Evolutionary conservation across 352 stramenopile genomes (phyloP).

Genomic region (Globisporangium abappressorium): DNA sequence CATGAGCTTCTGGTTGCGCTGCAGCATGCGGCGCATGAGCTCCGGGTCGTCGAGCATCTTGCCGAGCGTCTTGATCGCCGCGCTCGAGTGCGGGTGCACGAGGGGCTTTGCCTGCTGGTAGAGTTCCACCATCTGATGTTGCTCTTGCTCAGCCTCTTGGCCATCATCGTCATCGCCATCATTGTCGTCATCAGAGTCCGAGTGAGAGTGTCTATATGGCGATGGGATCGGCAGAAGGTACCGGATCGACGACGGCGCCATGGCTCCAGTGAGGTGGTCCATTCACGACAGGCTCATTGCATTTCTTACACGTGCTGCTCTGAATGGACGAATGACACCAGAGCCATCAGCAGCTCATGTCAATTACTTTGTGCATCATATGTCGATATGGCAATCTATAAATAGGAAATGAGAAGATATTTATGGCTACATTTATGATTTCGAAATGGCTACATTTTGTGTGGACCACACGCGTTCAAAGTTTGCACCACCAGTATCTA

Average conservation of each 20-base stretch:
- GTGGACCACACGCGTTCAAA: not conserved
- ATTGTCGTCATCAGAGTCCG: not conserved
- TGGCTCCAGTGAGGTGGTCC: not conserved
- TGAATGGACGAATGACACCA: not conserved
- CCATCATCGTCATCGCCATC: constrained; percentile 7
- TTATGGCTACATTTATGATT: constrained; percentile 8
- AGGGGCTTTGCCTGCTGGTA: constrained; percentile 57
- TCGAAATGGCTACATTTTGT: not conserved
- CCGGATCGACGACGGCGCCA: constrained; percentile 11
- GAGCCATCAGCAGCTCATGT: not conserved
- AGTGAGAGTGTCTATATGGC: not conserved
- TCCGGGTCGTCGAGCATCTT: constrained; percentile 43
- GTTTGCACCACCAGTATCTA: not conserved
- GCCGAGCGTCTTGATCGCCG: constrained; percentile 52
- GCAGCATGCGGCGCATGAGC: constrained; percentile 53
- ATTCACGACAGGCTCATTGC: not conserved
- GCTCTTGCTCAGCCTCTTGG: not conserved
- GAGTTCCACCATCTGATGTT: constrained; percentile 21
- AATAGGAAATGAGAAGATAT: not conserved
- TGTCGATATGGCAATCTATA: not conserved
- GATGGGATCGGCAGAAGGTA: constrained; percentile 12
- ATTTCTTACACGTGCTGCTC: not conserved
- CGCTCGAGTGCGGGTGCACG: constrained; percentile 57
- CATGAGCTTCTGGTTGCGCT: constrained; percentile 28
- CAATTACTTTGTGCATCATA: not conserved